These are phyloP conservation scores for Trichoderma guizhouense DNA, from an alignment of 2,329 filamentous ascomycete genomes.

Conservation along the genomic window DNA sequence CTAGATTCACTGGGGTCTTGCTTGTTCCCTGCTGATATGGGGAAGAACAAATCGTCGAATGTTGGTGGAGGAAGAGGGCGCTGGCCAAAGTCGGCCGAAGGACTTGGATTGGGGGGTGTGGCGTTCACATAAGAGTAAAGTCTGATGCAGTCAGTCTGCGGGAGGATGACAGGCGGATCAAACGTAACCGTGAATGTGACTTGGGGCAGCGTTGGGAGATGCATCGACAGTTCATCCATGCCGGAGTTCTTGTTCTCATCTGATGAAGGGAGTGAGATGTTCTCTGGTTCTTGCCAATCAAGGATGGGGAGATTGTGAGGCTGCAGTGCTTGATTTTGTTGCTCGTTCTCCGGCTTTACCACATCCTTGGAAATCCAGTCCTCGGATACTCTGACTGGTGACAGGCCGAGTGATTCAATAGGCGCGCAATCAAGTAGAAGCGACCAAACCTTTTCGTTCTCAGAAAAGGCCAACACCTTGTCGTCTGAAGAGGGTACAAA, in stretches of 20 bases:
- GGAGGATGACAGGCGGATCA: slow-evolving; percentile 69
- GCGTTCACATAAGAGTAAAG: slow-evolving; percentile 57
- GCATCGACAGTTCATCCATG: slow-evolving; percentile 52
- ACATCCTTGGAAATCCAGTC: slow-evolving; percentile 69
- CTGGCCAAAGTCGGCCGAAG: slow-evolving; percentile 35
- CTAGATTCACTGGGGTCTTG: slow-evolving; percentile 58
- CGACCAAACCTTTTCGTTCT: slow-evolving; percentile 57
- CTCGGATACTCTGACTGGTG: slow-evolving; percentile 66
- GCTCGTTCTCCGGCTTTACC: slow-evolving; percentile 49
- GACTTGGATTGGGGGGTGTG: slow-evolving; percentile 35
- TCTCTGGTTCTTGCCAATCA: slow-evolving; percentile 72
- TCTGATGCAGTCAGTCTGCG: slow-evolving; percentile 59
- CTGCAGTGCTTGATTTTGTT: slow-evolving; percentile 44
- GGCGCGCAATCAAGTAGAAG: slow-evolving; percentile 64
- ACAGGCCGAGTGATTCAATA: slow-evolving; percentile 44
- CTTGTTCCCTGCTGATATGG: slow-evolving; percentile 45
- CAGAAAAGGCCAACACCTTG: slow-evolving; percentile 36
- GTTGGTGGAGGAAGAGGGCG: slow-evolving; percentile 38
- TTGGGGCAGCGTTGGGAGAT: slow-evolving; percentile 54
- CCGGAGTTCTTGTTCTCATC: slow-evolving; percentile 46
- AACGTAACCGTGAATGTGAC: slow-evolving; percentile 73
- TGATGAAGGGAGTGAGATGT: slow-evolving; percentile 53
- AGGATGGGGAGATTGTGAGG: slow-evolving; percentile 44
- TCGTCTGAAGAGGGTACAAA: slow-evolving; percentile 40
- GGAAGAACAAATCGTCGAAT: slow-evolving; percentile 58